A percentile compares a stretch with the other conserved stretches of the same genome.
phyloP scores from a whole-genome alignment of 2,329 filamentous ascomycete species.

The Lecanosticta acicola region DNA sequence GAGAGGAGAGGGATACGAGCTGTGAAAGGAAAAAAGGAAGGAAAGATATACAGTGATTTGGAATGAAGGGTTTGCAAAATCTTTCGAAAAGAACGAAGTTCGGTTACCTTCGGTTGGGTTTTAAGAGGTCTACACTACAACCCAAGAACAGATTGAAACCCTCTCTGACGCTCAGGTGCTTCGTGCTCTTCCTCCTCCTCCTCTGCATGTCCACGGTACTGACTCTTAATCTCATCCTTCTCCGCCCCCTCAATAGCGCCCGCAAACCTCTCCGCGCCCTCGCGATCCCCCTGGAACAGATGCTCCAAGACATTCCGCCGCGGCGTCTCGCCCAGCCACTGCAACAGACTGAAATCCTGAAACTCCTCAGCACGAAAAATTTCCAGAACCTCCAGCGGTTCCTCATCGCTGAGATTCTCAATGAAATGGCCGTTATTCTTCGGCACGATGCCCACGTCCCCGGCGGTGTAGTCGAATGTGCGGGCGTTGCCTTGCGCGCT shows the following conservation, averaged over 20 bases:
- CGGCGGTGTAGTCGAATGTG: slow-evolving; percentile 70
- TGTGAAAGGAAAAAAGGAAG: too few species aligned
- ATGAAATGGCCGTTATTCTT: slow-evolving; percentile 75
- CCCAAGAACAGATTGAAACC: too few species aligned
- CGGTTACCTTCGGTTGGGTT: too few species aligned
- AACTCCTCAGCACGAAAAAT: slow-evolving; percentile 63
- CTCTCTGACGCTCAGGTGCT: too few species aligned
- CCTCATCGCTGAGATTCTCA: slow-evolving; percentile 64
- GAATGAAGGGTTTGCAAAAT: too few species aligned
- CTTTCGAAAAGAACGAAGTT: too few species aligned
- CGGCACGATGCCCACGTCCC: slow-evolving; percentile 72
- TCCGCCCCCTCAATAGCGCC: slow-evolving; percentile 56
- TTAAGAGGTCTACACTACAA: too few species aligned
- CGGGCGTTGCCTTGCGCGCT: slow-evolving; percentile 61
- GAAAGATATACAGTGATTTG: too few species aligned
- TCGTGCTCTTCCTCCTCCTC: too few species aligned
- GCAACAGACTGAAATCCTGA: slow-evolving; percentile 65
- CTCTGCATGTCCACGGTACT: too few species aligned
- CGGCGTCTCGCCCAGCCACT: slow-evolving; percentile 70
- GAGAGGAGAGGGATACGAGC: too few species aligned
- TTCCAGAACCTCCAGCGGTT: slow-evolving; percentile 69
- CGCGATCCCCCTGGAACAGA: slow-evolving; percentile 55
- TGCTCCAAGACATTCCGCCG: slow-evolving; percentile 53
- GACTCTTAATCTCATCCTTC: slow-evolving; percentile 45
- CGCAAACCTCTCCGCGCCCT: slow-evolving; percentile 59